phyloP scores from a whole-genome alignment of 495 filamentous ascomycete species.

The Neurospora tetrasperma region DNA sequence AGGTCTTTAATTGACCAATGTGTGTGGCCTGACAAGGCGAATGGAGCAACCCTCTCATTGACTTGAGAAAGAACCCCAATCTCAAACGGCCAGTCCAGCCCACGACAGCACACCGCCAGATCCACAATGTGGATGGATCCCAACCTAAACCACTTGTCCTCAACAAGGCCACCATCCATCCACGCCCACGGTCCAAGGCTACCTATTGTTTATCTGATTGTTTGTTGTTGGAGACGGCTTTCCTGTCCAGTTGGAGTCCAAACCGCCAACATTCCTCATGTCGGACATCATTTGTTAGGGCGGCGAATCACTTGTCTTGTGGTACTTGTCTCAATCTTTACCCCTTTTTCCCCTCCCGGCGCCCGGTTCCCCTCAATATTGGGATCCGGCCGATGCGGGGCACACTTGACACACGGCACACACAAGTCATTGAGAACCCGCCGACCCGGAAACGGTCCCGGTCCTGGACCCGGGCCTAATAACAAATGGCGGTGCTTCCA shows the following conservation, averaged over 20 bases:
- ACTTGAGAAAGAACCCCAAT: rapidly evolving
- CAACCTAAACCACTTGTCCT: background rate
- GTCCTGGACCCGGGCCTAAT: background rate
- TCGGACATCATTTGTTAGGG: background rate
- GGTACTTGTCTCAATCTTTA: background rate
- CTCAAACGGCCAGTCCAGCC: background rate
- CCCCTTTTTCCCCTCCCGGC: background rate
- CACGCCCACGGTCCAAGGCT: background rate
- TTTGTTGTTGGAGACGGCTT: background rate
- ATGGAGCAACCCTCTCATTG: background rate
- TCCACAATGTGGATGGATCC: background rate
- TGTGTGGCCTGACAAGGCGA: background rate
- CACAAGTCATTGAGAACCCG: background rate
- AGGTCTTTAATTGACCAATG: background rate
- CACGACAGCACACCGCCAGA: background rate
- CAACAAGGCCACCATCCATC: background rate
- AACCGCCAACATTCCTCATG: background rate
- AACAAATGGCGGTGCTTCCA: slow-evolving; percentile 13
- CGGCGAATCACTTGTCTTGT: background rate
- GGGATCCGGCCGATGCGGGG: background rate
- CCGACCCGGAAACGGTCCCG: background rate
- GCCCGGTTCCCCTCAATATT: background rate
- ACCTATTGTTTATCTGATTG: background rate
- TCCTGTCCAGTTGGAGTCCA: background rate
- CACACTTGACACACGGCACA: background rate